Evolutionary conservation across 345 rosid species (phyloP), one percentile per base, ranked within the genome.

Genomic region (Populus davidiana): DNA sequence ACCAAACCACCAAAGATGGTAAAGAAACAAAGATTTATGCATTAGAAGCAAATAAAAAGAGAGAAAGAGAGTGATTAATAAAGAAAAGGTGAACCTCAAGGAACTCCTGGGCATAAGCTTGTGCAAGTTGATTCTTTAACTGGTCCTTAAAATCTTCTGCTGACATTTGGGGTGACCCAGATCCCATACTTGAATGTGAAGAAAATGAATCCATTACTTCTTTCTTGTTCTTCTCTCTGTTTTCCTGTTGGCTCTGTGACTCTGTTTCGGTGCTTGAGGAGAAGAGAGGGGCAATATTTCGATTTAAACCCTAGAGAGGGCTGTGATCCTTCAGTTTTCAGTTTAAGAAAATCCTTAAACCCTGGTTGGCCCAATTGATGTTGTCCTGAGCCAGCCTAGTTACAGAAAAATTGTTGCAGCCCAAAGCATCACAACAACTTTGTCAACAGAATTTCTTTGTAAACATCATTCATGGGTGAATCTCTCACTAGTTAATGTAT

Each of bases 101-200:
- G 70, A 93, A 86, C 83, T 95, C 91, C 77, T 93, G 91, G 6
- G 94, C 94, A 63, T 91, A 90, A 75, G 93, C 99, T 75, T 92
- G 92, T 8, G 91, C 93, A 63, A 95, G 90, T 81, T 92, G 93
- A 18, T 68, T 5, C 82, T 92, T 88, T 68, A 95, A 68, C 77
- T 90, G 92, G 71, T 92, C 91, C 97, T 87, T 91, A 73, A 93
- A 43, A 2, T 90, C 90, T 31, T 86, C 89, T 2, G 86, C 23
- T 4, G 93, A 89, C 17, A 88, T 52, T 47, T 87, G 83, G 38
- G 88, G 73, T 6, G 92, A 81, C 16, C 87, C 89, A 0, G 88
- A 73, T 38, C 89, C 92, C 18, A 73, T 74, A 36, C 88, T 36
- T 61, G 87, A 29, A 33, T 87, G 76, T 72, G 94, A 77, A 5